Base-by-base conservation (phyloP, 495 filamentous ascomycete genomes). In the Penicillium dipodomyicola region DNA sequence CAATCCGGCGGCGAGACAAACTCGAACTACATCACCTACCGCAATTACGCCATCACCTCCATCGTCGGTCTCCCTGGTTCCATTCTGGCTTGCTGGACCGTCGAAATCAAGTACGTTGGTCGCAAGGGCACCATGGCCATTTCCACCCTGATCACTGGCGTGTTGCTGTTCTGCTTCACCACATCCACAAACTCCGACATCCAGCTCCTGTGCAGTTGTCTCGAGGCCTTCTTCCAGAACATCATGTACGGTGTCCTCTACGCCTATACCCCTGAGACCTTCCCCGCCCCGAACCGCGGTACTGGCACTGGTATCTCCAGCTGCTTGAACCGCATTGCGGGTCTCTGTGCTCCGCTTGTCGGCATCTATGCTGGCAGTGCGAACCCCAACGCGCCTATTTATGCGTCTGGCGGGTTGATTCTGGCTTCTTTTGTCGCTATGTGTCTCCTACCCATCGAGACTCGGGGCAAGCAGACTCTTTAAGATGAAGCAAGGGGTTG, bases 201-300 rank as follows among this genome's bases (percentile, higher is more conserved):
- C 59, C 77, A 83, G 55, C 78, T 84, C 20, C 65, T 71, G 41
- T 84, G 81, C 68, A 74, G 65, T 29, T 80, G 76, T 46, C 69
- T 82, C 19, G 79, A 82, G 55, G 77, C 80, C 29, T 81, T 85
- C 67, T 83, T 82, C 76, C 81, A 84, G 68, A 84, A 84, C 62
- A 80, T 84, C 67, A 83, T 83, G 82, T 85, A 84, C 58, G 82
- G 82, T 20, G 82, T 84, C 4, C 68, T 86, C 8, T 85, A 84
- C 62, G 80, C 80, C 37, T 83, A 83, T 63, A 85, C 83, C 0
- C 83, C 83, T 1, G 83, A 85, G 57, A 80, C 84, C 14, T 84
- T 85, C 70, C 81, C 83, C 1, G 80, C 80, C 14, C 80, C 80
- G 0, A 77, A 79, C 63, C 75, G 83, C 27, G 83, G 83, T 14